These are phyloP conservation scores for Xylona heveae DNA, from an alignment of 495 filamentous ascomycete species.

Conservation along the genomic window DNA sequence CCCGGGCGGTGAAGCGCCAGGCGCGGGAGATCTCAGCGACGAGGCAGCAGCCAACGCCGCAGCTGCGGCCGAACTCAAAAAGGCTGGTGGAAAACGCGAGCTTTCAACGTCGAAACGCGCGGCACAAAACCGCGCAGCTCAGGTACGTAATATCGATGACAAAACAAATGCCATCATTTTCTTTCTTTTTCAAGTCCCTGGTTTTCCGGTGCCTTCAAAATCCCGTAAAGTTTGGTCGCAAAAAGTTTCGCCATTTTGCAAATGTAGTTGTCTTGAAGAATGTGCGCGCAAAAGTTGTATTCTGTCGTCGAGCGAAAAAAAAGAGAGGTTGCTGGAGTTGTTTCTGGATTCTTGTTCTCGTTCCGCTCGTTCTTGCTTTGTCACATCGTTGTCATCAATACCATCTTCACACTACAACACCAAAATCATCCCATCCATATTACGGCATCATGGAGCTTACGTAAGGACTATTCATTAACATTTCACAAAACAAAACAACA, in stretches of 20 bases:
- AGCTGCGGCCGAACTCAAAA: too few species aligned
- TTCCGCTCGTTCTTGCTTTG: constrained; percentile 4
- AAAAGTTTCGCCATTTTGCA: too few species aligned
- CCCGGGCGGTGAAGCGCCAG: constrained; percentile 10
- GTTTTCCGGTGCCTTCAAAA: not conserved
- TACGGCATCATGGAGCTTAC: constrained; percentile 3
- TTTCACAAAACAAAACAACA: constrained; percentile 16
- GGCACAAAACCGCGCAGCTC: constrained; percentile 89
- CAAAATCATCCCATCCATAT: constrained; percentile 3
- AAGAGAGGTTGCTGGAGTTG: too few species aligned
- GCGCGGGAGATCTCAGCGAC: constrained; percentile 15
- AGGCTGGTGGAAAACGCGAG: constrained; percentile 56
- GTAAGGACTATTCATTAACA: constrained; percentile 5
- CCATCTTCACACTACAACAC: constrained; percentile 9
- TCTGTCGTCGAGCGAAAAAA: too few species aligned
- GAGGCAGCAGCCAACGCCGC: constrained; percentile 5
- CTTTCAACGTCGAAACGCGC: constrained; percentile 87
- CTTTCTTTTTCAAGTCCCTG: constrained; percentile 7
- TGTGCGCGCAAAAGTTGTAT: not conserved
- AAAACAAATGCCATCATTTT: constrained; percentile 3
- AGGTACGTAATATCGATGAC: constrained; percentile 32
- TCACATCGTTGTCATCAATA: constrained; percentile 2
- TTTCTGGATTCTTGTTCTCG: not conserved
- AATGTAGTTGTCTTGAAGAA: too few species aligned
- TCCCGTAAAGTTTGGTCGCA: too few species aligned